A percentile compares a stretch with the other conserved stretches of the same genome.
Conservation (phyloP, 768 basidiomycete species). For the Russula dissimulans region DNA sequence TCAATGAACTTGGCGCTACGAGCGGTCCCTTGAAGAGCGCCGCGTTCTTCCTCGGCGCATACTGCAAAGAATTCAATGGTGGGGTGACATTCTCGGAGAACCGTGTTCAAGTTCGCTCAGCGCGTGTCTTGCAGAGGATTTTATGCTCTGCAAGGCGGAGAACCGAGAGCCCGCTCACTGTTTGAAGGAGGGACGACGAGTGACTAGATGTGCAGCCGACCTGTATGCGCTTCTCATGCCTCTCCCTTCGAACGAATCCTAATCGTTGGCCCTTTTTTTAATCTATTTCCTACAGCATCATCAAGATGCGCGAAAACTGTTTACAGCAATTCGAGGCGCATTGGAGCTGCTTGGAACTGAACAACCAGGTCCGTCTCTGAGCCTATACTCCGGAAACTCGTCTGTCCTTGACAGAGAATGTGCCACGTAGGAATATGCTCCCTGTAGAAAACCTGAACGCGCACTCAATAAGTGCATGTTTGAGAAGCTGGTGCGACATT, state of each 20-base stretch:
- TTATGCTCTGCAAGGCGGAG: conserved; percentile 97
- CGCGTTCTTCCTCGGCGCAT: conserved; percentile 91
- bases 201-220: conserved; percentile 91
- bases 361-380: conserved; percentile 77
- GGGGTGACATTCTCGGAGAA: conserved; percentile 23
- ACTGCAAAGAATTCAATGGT: conserved; percentile 98
- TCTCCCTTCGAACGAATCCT: not conserved
- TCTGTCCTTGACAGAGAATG: not conserved
- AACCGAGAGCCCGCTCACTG: conserved; percentile 86
- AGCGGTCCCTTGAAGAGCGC: conserved; percentile 94
- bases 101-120: not conserved
- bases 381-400: not conserved
- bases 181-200: conserved; percentile 89
- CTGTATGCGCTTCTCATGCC: conserved; percentile 47
- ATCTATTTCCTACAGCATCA: conserved; percentile 50
- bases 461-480: conserved; percentile 91
- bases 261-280: not conserved
- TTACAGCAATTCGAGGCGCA: conserved; percentile 78
- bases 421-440: conserved; percentile 64
- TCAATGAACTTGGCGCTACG: conserved; percentile 80
- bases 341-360: conserved; percentile 88
- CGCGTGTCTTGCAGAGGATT: conserved; percentile 55
- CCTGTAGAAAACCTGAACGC: conserved; percentile 83
- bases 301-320: conserved; percentile 90
- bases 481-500: conserved; percentile 74